Evolutionary conservation across 192 early-diverging fungal species (phyloP), one percentile per base, ranked within the genome.

Genomic region (Entophlyctis luteolus): DNA sequence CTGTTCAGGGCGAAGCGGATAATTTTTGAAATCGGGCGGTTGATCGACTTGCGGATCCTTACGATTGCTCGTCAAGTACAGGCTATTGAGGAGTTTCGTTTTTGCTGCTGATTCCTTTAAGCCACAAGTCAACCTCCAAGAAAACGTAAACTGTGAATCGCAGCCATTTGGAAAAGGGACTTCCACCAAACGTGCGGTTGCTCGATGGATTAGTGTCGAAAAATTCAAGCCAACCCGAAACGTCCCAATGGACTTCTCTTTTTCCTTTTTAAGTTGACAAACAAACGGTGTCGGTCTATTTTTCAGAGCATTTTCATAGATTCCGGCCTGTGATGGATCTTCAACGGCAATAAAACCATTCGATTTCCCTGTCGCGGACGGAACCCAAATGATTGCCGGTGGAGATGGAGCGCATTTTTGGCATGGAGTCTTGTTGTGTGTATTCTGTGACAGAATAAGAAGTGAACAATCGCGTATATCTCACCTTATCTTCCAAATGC

Each of bases 241-340:
- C 16, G 29, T 16, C 5, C 79, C 75, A 3, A 55, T 42, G n/a
- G 39, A 12, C n/a, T 8, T 12, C n/a, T 42, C 39, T 12, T 8
- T n/a, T 12, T 42, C n/a, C 2, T 36, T 48, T 20, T 65, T 36
- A 4, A 80, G 38, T 54, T 80, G 75, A 22, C 53, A 60, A 3
- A 80, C 68, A 55, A 80, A 80, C 22, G 75, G 55, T 2, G 18
- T 42, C 1, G 79, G 79, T 22, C 79, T 48, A 42, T 70, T 54
- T 54, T 80, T 80, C 4, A 80, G 66, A 2, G 73, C 69, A 48
- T 73, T 70, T 60, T 80, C 79, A 59, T 77, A 80, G 2, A 67
- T 48, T 33, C 60, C 75, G 1, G 79, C 79, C 52, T 77, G 72
- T 1, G 45, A 39, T 22, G 73, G 71, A 37, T 80, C 73, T 67